Base-by-base conservation (phyloP, 1,284 basidiomycete species). In the Earliella scabrosa region DNA sequence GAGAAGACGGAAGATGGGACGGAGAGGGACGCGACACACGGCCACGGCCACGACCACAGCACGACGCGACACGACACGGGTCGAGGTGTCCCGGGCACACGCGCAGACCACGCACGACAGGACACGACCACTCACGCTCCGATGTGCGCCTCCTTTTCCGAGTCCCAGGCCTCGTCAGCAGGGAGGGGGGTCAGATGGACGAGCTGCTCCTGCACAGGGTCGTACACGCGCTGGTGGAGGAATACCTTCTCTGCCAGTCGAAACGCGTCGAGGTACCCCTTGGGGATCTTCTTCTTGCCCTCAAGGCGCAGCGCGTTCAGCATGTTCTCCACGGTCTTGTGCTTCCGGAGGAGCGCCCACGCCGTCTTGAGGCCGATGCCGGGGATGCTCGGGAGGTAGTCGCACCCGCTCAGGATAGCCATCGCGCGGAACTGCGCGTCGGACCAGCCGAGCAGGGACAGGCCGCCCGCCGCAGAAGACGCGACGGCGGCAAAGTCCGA, bases 331-430 rank as follows among this genome's bases (percentile, higher is more conserved):
- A 90, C 87, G 0, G 92, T 92, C 72, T 91, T 93, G 81, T 92
- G 86, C 69, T 92, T 92, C 66, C 88, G 80, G 60, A 99, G 73
- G 54, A 98, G 75, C 13, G 80, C 73, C 73, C 92, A 92, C 0
- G 97, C 96, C n/a, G 93, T 98, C 79, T 98, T 98, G 65, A 98
- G 78, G 1, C 97, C 97, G 41, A 99, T 81, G 1, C 97, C 97
- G 44, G 88, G 88, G 59, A 99, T 92, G 52, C 94, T 97, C 6
- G 95, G 87, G 20, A 98, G 83, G 72, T 99, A 99, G 72, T 99
- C 97, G 71, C 97, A 99, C 2, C 97, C 97, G 54, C 93, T 94
- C 38, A 99, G 81, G 70, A 99, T 98, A 23, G 96, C 92, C 95
- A 98, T 98, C 34, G 90, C 82, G 23, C 97, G 84, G 70, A 99